Conservation (phyloP, 179 eudicot species). For the Sideroxylon spinosum region DNA sequence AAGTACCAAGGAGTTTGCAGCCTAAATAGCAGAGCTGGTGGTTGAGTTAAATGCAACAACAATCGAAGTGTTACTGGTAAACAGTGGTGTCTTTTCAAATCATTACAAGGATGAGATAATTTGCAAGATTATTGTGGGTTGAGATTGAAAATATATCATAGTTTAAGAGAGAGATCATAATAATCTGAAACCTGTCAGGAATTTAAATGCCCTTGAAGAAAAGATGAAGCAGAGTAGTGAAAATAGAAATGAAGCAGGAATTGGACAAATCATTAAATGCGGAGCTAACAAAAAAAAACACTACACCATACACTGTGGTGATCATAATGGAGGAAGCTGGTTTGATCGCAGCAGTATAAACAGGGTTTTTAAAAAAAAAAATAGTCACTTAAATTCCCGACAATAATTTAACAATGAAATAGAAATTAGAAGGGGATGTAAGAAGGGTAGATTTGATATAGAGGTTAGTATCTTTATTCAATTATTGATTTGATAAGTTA, state of each 20-base stretch:
- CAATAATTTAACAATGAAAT: not conserved
- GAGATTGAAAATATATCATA: not conserved
- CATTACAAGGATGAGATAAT: not conserved
- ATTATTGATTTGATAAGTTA: not conserved
- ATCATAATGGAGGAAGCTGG: no score
- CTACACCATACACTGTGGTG: no score
- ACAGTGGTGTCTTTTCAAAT: not conserved
- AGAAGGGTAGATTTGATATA: no score
- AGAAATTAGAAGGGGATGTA: not conserved
- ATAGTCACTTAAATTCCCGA: no score
- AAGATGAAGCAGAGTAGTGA: not conserved
- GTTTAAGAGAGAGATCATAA: not conserved
- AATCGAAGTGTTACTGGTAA: no score
- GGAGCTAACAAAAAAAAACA: no score
- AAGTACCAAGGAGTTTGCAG: not conserved
- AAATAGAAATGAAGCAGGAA: no score
- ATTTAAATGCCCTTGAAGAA: not conserved
- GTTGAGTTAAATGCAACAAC: no score
- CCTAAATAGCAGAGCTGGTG: not conserved
- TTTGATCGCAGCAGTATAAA: no score
- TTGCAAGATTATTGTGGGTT: not conserved
- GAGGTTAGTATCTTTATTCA: no score
- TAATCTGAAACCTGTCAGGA: not conserved
- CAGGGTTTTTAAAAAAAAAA: no score
- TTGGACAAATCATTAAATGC: no score